A percentile compares a stretch with the other conserved stretches of the same genome.
Conservation (phyloP, 352 stramenopile genomes). For the Bremia lactucae region DNA sequence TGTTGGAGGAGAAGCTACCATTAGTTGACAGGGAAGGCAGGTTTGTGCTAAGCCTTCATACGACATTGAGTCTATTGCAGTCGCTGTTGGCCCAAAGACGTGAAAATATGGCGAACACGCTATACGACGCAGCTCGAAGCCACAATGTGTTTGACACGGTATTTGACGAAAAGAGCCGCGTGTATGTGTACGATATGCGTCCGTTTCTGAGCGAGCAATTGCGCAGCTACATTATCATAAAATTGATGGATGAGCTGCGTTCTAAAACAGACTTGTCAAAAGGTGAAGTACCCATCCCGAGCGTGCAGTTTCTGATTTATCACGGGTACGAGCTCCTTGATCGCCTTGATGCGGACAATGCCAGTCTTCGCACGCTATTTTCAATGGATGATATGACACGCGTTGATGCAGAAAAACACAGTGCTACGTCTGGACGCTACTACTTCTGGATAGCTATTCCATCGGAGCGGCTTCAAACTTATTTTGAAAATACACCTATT, state of each 20-base stretch:
- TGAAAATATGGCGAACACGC: slow-evolving; percentile 45
- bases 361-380: slow-evolving; percentile 56
- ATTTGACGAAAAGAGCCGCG: slow-evolving; percentile 30
- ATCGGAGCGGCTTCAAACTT: slow-evolving; percentile 33
- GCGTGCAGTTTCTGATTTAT: slow-evolving; percentile 59
- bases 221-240: slow-evolving; percentile 53
- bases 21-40: slow-evolving; percentile 36
- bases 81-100: slow-evolving; percentile 61
- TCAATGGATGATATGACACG: slow-evolving; percentile 80
- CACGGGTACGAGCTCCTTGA: slow-evolving; percentile 74
- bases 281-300: slow-evolving; percentile 25
- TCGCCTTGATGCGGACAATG: slow-evolving; percentile 60
- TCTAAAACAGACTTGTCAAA: slow-evolving; percentile 31
- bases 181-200: slow-evolving; percentile 57
- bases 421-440: slow-evolving; percentile 28
- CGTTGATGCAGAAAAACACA: slow-evolving; percentile 20
- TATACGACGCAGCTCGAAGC: slow-evolving; percentile 42
- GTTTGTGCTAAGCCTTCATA: slow-evolving; percentile 54
- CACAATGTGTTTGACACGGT: slow-evolving; percentile 46
- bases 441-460: slow-evolving; percentile 48
- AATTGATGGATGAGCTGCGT: slow-evolving; percentile 46
- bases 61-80: slow-evolving; percentile 56
- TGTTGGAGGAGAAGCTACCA: slow-evolving; percentile 55
- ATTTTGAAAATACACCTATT: slow-evolving; percentile 41
- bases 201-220: slow-evolving; percentile 42